phyloP scores from a whole-genome alignment of 805 yeast genomes.

The Starmerella bombi region DNA sequence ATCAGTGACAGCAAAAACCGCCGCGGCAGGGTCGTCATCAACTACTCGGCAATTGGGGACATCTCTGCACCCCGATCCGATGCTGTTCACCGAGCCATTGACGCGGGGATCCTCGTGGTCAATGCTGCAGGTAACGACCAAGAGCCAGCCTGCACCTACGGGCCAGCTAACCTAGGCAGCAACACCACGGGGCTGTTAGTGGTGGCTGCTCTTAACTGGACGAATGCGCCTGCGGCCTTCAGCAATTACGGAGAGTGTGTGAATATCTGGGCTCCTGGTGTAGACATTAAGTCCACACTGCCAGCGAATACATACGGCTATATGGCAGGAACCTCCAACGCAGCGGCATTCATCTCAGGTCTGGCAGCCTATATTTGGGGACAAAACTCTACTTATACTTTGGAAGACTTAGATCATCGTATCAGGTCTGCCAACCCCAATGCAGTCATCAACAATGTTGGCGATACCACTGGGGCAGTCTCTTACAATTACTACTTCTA shows the following conservation, averaged over 20 bases:
- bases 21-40: constrained; percentile 22
- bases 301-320: constrained; percentile 11
- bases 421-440: constrained; percentile 5
- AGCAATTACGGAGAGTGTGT: constrained; percentile 94
- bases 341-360: constrained; percentile 90
- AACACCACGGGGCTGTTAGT: constrained; percentile 50
- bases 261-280: constrained; percentile 75
- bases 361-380: constrained; percentile 60
- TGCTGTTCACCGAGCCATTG: constrained; percentile 19
- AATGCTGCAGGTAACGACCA: constrained; percentile 53
- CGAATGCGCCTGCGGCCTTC: constrained; percentile 58
- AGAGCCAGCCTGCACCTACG: constrained; percentile 63
- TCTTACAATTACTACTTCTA: constrained; percentile 8
- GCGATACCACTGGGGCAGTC: constrained; percentile 7
- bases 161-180: constrained; percentile 66
- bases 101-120: constrained; percentile 23
- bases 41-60: constrained; percentile 21
- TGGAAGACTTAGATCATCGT: constrained; percentile 3
- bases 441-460: constrained; percentile 1
- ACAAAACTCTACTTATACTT: constrained; percentile 13
- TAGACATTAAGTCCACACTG: constrained; percentile 45
- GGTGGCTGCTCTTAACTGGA: constrained; percentile 73
- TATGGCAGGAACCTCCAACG: constrained; percentile 76
- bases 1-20: constrained; percentile 16
- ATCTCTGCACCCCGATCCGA: constrained; percentile 19